A percentile compares a stretch with the other conserved stretches of the same genome.
Conservation (phyloP, 257 asterid species). For the Solanum virginianum region DNA sequence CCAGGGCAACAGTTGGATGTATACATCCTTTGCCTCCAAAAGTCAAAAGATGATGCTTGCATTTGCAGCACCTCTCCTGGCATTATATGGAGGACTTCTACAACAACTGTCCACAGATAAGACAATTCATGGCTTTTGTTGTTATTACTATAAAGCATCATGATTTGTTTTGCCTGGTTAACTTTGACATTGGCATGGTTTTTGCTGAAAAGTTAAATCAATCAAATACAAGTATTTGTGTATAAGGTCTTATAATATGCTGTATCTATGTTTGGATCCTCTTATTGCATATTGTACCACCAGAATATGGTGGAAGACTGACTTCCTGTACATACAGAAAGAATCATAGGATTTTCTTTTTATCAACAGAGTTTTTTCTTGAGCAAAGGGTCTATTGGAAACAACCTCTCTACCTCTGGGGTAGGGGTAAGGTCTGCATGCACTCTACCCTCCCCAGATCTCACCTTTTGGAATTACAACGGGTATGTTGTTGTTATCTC, state of each 20-base stretch:
- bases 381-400: neutral
- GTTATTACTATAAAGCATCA: neutral
- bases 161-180: neutral
- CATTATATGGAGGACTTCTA: neutral
- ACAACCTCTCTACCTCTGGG: neutral
- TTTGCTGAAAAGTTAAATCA: neutral
- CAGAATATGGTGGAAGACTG: neutral
- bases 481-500: neutral
- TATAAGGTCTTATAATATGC: neutral
- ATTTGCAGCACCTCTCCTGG: conserved; percentile 3
- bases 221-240: neutral
- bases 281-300: neutral
- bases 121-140: neutral
- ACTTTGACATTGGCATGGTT: neutral
- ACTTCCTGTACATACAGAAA: neutral
- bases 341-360: neutral
- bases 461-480: neutral
- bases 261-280: neutral
- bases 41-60: conserved; percentile 10
- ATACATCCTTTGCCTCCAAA: conserved; percentile 14
- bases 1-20: conserved; percentile 16
- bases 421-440: neutral
- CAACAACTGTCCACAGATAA: neutral
- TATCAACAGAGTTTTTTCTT: neutral
- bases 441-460: neutral